Base-by-base conservation (phyloP, 345 rosid genomes). In the Atalantia buxifolia region DNA sequence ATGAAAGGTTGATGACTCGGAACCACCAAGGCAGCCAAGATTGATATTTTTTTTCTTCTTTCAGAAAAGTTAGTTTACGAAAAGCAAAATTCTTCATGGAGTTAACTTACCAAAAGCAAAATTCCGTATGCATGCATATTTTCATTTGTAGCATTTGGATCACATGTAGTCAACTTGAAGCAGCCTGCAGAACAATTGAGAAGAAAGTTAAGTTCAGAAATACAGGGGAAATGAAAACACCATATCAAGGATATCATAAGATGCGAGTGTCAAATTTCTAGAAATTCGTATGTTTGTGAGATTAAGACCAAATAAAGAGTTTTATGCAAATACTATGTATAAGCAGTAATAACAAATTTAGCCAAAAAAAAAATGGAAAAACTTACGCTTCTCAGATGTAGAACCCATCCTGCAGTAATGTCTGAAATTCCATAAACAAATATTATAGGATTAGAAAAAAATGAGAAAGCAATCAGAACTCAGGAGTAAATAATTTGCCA, bases 381-480 rank as follows among this genome's bases (percentile, higher is more conserved):
- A 75, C 97, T 84, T 81, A 96, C 98, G 88, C 63, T 81, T 83
- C 86, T 92, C 90, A 50, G 90, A 82, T 48, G 92, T 92, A 64
- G 99, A 94, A 53, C 99, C 99, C 89, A 72, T 83, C 71, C 92
- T 76, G 87, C 98, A 95, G 74, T 88, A 92, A 71, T 91, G 96
- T 73, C 99, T 95, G 92, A 63, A 83, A 81, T 74, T 38, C 77
- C 79, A 81, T 36, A 50, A 27, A 72, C 12, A 60, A 75, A 60
- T 19, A 45, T 12, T 14, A 69, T 16, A 74, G 66, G 60, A 61
- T 77, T 71, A 64, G 59, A 68, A 68, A 57, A 59, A 69, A 64
- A 66, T 13, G 25, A 67, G 24, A 66, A 69, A 50, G 19, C 63
- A 63, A 25, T 8, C 4, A 5, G 21, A 50, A 63, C 25, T 8